Conservation (phyloP, 1,284 basidiomycete species). For the Sporisorium scitamineum region DNA sequence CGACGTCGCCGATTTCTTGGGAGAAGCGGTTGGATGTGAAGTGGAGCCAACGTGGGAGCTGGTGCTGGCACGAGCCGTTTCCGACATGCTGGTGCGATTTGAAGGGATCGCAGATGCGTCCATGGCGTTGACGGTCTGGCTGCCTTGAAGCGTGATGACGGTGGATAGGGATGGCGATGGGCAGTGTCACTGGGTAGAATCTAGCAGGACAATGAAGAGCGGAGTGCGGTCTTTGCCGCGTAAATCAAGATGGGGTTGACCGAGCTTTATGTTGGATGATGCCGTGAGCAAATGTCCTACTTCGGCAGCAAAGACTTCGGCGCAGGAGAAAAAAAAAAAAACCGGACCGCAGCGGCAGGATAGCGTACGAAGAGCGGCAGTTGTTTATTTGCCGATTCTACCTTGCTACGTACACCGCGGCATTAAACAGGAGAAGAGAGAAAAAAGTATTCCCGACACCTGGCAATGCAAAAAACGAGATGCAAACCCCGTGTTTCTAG, state of each 20-base stretch:
- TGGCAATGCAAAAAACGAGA: conserved; percentile 4
- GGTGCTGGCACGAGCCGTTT: conserved; percentile 33
- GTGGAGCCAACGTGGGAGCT: conserved; percentile 25
- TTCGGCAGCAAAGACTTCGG: neutral
- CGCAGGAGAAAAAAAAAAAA: neutral
- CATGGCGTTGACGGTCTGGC: conserved; percentile 3
- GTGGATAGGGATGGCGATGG: neutral
- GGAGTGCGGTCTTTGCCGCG: neutral
- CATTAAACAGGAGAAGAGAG: neutral
- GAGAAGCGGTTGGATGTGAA: conserved; percentile 9
- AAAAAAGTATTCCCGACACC: conserved; percentile 3
- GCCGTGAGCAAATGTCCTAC: neutral
- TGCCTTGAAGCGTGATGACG: neutral
- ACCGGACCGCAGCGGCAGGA: neutral
- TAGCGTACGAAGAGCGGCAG: neutral
- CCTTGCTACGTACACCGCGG: neutral
- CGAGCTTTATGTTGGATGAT: neutral
- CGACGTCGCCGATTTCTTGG: conserved; percentile 12
- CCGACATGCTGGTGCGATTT: conserved; percentile 44
- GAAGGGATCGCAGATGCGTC: conserved; percentile 32
- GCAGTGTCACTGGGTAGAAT: no score
- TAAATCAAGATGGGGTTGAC: neutral
- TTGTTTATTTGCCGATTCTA: neutral
- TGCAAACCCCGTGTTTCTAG: neutral
- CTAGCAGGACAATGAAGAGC: neutral